These are phyloP conservation scores for Chara braunii DNA, from an alignment of 139 green algal genomes.

Conservation along the genomic window DNA sequence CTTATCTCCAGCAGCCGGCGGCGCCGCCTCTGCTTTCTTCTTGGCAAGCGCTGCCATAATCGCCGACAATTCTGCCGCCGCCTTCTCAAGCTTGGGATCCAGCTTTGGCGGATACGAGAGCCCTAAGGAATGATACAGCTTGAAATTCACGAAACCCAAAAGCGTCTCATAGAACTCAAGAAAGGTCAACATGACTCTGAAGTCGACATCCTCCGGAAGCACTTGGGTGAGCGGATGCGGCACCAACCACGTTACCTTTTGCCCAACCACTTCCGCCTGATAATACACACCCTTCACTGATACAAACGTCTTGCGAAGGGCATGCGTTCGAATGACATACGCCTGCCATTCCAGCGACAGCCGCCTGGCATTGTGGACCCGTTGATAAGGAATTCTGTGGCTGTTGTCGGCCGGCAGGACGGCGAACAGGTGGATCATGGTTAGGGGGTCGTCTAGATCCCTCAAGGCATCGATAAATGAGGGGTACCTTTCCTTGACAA, in stretches of 20 bases:
- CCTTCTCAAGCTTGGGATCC: slow-evolving; percentile 65
- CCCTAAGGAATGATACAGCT: slow-evolving; percentile 84
- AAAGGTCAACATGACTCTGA: slow-evolving; percentile 96
- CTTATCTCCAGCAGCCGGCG: neutral
- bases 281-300: slow-evolving; percentile 96
- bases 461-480: slow-evolving; percentile 92
- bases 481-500: slow-evolving; percentile 93
- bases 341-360: slow-evolving; percentile 91
- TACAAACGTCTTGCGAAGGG: slow-evolving; percentile 86
- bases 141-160: slow-evolving; percentile 91
- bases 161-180: slow-evolving; percentile 93
- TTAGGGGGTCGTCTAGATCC: slow-evolving; percentile 95
- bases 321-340: slow-evolving; percentile 70
- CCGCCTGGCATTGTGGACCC: slow-evolving; percentile 39
- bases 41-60: slow-evolving; percentile 42
- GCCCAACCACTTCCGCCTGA: slow-evolving; percentile 84
- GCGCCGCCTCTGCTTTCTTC: neutral
- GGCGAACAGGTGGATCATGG: slow-evolving; percentile 93
- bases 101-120: slow-evolving; percentile 78
- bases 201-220: slow-evolving; percentile 91
- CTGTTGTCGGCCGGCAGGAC: slow-evolving; percentile 66
- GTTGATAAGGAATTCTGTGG: slow-evolving; percentile 52
- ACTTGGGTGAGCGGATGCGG: slow-evolving; percentile 80
- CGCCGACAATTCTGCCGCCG: slow-evolving; percentile 61
- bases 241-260: slow-evolving; percentile 90